Base-by-base conservation (phyloP, 1,139 yeast genomes). In the Starmera stellimalicola region DNA sequence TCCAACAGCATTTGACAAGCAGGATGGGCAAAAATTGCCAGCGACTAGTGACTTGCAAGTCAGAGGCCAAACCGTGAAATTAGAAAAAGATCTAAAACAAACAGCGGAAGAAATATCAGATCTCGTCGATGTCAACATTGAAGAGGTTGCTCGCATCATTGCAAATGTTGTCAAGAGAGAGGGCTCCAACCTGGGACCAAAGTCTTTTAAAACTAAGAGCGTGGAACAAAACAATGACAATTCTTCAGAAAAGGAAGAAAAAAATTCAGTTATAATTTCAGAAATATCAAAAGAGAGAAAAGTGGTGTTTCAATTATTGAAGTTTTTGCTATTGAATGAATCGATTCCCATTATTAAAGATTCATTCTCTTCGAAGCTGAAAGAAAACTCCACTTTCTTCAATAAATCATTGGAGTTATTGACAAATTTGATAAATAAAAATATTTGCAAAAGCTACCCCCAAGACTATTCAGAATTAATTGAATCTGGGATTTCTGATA, bases 231-330 rank as follows among this genome's bases (percentile, higher is more conserved):
- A 36, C 32, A 30, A 31, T 12, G 27, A 28, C 5, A 35, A 34
- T 24, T 26, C 29, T 18, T 47, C 26, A 44, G 49, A 32, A 39
- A 54, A 51, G 26, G 60, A 56, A 32, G 51, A 60, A 31, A 45
- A 20, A 43, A 62, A 20, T 59, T 18, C 29, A 17, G 8, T 45
- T 11, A 43, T 65, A 45, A 51, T 60, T 3, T 48, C 58, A 15
- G 56, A 54, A 15, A 56, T 69, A 3, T 52, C 71, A 36, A 52
- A 62, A 37, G 79, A 74, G 41, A 60, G 73, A 47, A 55, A 76
- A 42, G 52, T 32, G 7, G 35, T 45, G 4, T 22, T 42, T 1
- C 43, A 44, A 19, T 19, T 47, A 10, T 32, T 37, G 3, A 37
- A 44, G 22, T 35, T 29, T 19, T n/a, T 49, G 2, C 26, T 47